Base-by-base conservation (phyloP, 2,329 filamentous ascomycete species). In the Fusarium sp. region DNA sequence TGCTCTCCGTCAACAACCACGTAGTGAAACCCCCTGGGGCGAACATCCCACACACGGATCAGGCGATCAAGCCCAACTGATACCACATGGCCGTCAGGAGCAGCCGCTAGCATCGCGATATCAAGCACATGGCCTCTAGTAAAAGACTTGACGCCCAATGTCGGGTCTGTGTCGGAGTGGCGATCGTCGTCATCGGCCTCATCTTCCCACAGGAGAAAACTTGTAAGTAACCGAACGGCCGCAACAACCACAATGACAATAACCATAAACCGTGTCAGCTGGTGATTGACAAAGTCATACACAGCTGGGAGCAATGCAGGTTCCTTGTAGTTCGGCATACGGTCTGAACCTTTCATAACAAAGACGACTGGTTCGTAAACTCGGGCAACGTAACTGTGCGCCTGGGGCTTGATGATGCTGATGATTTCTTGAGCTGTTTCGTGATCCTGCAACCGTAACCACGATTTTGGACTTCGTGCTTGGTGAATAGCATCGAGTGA, bases 371-470 rank as follows among this genome's bases (percentile, higher is more conserved):
- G 94, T 45, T 95, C 91, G 78, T 93, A 94, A 1, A 95, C 92
- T 52, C 89, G 88, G 25, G 94, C 93, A 20, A 94, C 86, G 79
- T 95, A 94, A 80, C 90, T 93, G 78, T 93, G 88, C 2, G 91
- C 89, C 64, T 88, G 85, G 8, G 93, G 93, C 73, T 94, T 95
- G 76, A 95, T 88, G 35, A 93, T 89, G n/a, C 90, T 87, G 79
- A 95, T 94, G 17, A 95, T 88, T 78, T 95, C 94, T 40, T 89
- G 89, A 3, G 93, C 93, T 1, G 93, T 95, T 78, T 94, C 92
- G 76, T 95, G 93, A 75, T 95, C 93, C 80, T 95, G 94, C 65
- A 95, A 86, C 30, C 89, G 88, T 59, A 95, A 85, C 94, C 94
- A 96, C 17, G 93, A 92, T 5, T 88, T 90, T 1, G 92, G 93